Evolutionary conservation across 345 rosid genomes (phyloP), one percentile per base, ranked within the genome.

Genomic region (Eucalyptus grandis): DNA sequence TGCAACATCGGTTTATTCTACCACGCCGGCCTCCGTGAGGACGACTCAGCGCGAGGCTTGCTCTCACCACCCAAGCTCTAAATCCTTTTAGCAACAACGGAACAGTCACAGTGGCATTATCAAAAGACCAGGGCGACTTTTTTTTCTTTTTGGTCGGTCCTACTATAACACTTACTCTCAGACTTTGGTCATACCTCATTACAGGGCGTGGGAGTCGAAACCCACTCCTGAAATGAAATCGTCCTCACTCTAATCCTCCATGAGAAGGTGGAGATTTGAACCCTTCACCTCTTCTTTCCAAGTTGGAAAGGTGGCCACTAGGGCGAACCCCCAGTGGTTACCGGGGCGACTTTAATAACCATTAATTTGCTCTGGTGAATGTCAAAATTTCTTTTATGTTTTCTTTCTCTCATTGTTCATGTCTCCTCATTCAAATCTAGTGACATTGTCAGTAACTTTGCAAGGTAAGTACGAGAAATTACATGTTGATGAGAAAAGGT

Each of bases 81-180:
- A 34, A 17, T 22, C 24, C 7, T 6, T 34, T 16, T 69, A 17
- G 24, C 14, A 69, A 1, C 1, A 8, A 4, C 3, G 0, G 7
- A 72, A 15, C 0, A 7, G 7, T 10, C 3, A 24, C 1, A 37
- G 43, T 17, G 43, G 43, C 80, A 31, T 69, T 69, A 17, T 11
- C 11, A 16, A 31, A 5, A 37, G 8, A 37, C 6, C 12, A 2
- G 0, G 26, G 40, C 4, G 0, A 19, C 26, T 72, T 37, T 37
- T 37, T 37, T 37, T 3, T 37, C 3, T 37, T 34, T 34, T 34
- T 34, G 37, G 2, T 34, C 4, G 4, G 4, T 37, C 40, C 40
- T 37, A 37, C 5, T 37, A 4, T 37, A 37, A 37, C 40, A 37
- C 5, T 37, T 37, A 37, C 40, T 37, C 40, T 37, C 4, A 37